Conservation (phyloP, 2,329 filamentous ascomycete species). For the Verticillium nonalfalfae region DNA sequence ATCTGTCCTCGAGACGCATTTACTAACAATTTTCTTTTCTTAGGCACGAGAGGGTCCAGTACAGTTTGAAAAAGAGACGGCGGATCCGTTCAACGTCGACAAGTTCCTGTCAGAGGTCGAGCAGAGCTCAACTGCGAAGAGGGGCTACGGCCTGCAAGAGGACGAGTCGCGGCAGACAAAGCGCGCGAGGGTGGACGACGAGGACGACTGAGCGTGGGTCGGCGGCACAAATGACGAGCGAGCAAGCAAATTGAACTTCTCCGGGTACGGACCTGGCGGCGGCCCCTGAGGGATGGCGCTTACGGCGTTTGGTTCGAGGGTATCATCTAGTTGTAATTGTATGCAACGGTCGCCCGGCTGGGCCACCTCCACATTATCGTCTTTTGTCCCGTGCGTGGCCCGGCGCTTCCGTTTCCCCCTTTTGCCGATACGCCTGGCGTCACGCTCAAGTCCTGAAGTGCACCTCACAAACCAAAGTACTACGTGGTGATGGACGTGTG, state of each 20-base stretch:
- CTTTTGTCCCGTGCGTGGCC: no score
- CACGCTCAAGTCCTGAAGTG: not conserved
- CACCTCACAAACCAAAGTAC: not conserved
- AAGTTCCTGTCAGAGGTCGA: conserved; percentile 81
- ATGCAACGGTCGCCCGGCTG: not conserved
- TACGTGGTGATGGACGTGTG: not conserved
- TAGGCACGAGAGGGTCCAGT: conserved; percentile 83
- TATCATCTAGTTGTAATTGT: not conserved
- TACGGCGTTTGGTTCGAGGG: not conserved
- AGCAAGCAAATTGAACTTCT: not conserved
- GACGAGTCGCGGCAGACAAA: conserved; percentile 57
- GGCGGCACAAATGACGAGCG: not conserved
- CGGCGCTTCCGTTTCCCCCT: no score
- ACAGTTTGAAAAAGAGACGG: conserved; percentile 85
- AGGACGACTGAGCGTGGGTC: conserved; percentile 37
- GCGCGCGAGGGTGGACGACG: conserved; percentile 72
- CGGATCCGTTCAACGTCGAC: conserved; percentile 89
- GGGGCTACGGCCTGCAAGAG: conserved; percentile 72
- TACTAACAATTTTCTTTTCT: no score
- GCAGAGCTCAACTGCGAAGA: conserved; percentile 56
- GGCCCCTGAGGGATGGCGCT: not conserved
- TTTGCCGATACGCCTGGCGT: not conserved
- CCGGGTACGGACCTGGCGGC: conserved; percentile 1
- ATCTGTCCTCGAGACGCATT: no score
- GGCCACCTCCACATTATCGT: no score